Conservation (phyloP, 2,329 filamentous ascomycete species). For the Penicillium frequentans region DNA sequence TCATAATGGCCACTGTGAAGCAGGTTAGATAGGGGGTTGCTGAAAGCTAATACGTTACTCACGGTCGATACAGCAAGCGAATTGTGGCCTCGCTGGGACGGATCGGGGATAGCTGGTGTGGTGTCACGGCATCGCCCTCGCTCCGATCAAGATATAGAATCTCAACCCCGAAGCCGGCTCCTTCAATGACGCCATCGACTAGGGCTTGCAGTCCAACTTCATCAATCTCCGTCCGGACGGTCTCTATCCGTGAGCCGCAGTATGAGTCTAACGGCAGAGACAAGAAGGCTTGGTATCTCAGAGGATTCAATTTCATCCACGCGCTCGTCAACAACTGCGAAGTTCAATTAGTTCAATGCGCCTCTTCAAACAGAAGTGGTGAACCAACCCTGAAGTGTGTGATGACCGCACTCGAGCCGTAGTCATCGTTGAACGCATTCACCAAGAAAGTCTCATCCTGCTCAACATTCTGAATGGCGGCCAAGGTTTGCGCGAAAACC, state of each 20-base stretch:
- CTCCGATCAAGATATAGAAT: conserved; percentile 91
- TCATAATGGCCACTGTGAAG: conserved; percentile 78
- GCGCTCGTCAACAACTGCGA: conserved; percentile 74
- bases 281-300: conserved; percentile 72
- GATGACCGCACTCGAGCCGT: conserved; percentile 71
- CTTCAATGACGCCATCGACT: conserved; percentile 75
- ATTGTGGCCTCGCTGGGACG: conserved; percentile 59
- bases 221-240: conserved; percentile 80
- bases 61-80: conserved; percentile 67
- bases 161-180: conserved; percentile 75
- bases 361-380: not conserved
- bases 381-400: conserved; percentile 70
- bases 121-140: conserved; percentile 69
- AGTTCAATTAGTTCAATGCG: not conserved
- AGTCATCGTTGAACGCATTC: conserved; percentile 71
- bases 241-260: conserved; percentile 69
- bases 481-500: conserved; percentile 64
- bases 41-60: conserved; percentile 31
- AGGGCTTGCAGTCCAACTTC: conserved; percentile 80
- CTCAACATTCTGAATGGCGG: conserved; percentile 56
- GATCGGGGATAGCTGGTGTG: conserved; percentile 40
- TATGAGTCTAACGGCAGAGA: conserved; percentile 65
- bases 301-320: conserved; percentile 74
- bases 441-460: conserved; percentile 60
- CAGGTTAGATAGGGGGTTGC: conserved; percentile 17